These are phyloP conservation scores for Aeminium ludgeri DNA, from an alignment of 495 filamentous ascomycete species.

Conservation along the genomic window DNA sequence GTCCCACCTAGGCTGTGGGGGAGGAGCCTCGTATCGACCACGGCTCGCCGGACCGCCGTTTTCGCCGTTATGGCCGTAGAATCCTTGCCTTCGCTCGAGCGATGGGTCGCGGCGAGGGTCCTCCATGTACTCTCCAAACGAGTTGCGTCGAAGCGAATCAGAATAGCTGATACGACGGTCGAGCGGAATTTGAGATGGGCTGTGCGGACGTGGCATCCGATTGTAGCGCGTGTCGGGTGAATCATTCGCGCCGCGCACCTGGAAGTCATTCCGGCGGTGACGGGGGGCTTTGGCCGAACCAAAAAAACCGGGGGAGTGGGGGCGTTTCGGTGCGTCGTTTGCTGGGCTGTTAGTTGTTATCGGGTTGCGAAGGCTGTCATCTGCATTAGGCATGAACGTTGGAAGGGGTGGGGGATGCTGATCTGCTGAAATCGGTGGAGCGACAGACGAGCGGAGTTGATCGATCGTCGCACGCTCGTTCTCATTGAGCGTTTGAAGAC, in stretches of 20 bases:
- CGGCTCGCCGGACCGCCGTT: too few species aligned
- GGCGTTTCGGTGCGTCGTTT: conserved; percentile 6
- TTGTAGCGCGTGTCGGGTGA: background rate
- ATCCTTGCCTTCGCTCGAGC: conserved; percentile 8
- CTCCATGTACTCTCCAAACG: background rate
- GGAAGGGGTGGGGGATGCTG: conserved; percentile 4
- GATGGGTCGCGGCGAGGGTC: conserved; percentile 2
- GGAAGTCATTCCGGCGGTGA: conserved; percentile 3
- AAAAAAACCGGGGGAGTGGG: conserved; percentile 1
- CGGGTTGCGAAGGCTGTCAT: background rate
- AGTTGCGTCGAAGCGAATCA: conserved; percentile 1
- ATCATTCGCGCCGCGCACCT: conserved; percentile 10
- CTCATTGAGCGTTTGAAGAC: conserved; percentile 13
- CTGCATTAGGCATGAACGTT: background rate
- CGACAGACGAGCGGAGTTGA: conserved; percentile 5
- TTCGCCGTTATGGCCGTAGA: conserved; percentile 7
- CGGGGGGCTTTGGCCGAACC: background rate
- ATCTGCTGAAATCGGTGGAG: background rate
- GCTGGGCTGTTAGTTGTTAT: background rate
- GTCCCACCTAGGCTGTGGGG: background rate
- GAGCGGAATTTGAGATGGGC: background rate
- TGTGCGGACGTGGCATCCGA: background rate
- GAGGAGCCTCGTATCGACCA: background rate
- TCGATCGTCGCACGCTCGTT: conserved; percentile 11
- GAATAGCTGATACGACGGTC: conserved; percentile 5